A percentile compares a stretch with the other conserved stretches of the same genome.
Conservation (phyloP, 495 filamentous ascomycete genomes). For the Neurospora africana region DNA sequence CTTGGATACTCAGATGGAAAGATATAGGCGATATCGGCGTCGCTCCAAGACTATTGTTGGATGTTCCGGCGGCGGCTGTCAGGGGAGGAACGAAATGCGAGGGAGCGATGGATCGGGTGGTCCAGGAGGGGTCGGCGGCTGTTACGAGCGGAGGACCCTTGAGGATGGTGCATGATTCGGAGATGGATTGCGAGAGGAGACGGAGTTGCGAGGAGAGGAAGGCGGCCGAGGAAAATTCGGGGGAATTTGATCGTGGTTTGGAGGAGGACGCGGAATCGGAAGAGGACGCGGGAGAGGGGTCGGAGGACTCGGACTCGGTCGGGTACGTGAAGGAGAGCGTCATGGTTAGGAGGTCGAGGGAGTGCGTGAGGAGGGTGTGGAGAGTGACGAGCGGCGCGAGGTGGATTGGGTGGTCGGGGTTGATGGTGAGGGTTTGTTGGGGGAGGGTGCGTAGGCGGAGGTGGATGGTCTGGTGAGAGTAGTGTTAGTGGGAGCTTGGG, state of each 20-base stretch:
- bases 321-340: conserved; percentile 48
- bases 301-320: conserved; percentile 27
- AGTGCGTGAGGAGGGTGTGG: conserved; percentile 61
- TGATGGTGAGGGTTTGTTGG: conserved; percentile 39
- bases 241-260: conserved; percentile 3
- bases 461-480: conserved; percentile 29
- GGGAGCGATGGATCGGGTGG: conserved; percentile 25
- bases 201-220: conserved; percentile 75
- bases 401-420: conserved; percentile 44
- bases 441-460: conserved; percentile 39
- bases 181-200: conserved; percentile 63
- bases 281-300: conserved; percentile 28
- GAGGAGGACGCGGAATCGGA: conserved; percentile 23
- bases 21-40: conserved; percentile 46
- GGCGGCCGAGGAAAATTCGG: conserved; percentile 8
- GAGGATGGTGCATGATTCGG: conserved; percentile 53
- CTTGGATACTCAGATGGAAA: conserved; percentile 67
- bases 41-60: background rate
- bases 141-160: conserved; percentile 41
- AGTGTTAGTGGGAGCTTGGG: background rate
- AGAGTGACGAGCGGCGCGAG: conserved; percentile 62
- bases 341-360: conserved; percentile 68
- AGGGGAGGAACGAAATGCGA: conserved; percentile 34
- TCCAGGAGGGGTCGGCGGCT: conserved; percentile 25
- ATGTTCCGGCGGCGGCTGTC: conserved; percentile 20